These are phyloP conservation scores for Lachancea mirantina DNA, from an alignment of 805 yeast species.

Conservation along the genomic window DNA sequence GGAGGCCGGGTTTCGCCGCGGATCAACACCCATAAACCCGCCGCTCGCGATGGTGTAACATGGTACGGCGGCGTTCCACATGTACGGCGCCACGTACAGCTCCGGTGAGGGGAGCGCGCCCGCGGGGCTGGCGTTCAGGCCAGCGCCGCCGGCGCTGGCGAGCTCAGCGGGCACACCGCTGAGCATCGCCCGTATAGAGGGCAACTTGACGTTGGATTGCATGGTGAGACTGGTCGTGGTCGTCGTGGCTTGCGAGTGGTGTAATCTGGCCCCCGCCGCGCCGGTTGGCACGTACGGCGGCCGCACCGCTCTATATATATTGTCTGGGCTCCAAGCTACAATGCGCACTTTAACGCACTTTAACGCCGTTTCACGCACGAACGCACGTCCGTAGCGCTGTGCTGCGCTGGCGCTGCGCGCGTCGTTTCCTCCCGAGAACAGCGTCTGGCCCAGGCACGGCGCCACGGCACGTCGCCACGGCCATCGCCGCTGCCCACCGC, in stretches of 20 bases:
- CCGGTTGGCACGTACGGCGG: neutral
- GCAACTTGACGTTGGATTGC: slow-evolving; percentile 4
- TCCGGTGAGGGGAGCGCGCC: too few relatives aligned
- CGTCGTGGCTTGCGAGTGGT: neutral
- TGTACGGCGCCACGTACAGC: too few relatives aligned
- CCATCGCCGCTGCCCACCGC: slow-evolving; percentile 1
- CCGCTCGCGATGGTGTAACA: too few relatives aligned
- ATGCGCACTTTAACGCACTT: neutral
- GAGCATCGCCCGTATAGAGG: slow-evolving; percentile 8
- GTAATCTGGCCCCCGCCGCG: too few relatives aligned
- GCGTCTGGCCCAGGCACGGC: too few relatives aligned
- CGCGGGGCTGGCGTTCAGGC: too few relatives aligned
- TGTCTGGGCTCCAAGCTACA: neutral
- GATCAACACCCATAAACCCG: too few relatives aligned
- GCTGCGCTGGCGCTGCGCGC: neutral
- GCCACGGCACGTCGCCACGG: neutral
- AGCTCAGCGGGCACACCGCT: slow-evolving; percentile 1
- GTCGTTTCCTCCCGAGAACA: neutral
- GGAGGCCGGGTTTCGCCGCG: neutral
- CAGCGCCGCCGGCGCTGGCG: slow-evolving; percentile 1
- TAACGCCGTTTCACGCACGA: neutral
- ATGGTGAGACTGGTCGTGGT: neutral
- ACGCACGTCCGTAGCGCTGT: slow-evolving; percentile 1
- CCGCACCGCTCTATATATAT: neutral
- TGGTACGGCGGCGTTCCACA: too few relatives aligned